phyloP scores from a whole-genome alignment of 192 early-diverging fungal genomes.

The Piromyces sp. region DNA sequence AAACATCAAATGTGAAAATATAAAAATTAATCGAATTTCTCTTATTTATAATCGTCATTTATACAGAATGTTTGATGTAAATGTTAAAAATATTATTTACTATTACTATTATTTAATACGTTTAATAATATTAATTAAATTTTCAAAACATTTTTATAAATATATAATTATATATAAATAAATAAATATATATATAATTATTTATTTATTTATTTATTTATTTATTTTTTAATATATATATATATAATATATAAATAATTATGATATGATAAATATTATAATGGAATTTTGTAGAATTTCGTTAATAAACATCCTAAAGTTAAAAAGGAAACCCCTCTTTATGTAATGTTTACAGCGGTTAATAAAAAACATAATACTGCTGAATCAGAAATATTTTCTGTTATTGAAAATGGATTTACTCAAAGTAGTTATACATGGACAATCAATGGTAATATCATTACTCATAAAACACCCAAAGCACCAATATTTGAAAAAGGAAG shows the following conservation, averaged over 20 bases:
- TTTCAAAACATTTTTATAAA: too few relatives aligned
- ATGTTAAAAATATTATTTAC: too few relatives aligned
- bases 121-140: too few relatives aligned
- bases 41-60: background rate
- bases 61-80: background rate
- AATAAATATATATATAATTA: too few relatives aligned
- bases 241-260: too few relatives aligned
- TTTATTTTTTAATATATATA: too few relatives aligned
- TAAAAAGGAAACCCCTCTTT: background rate
- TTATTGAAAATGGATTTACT: background rate
- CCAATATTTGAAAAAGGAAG: background rate
- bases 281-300: background rate
- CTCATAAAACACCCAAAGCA: background rate
- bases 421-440: background rate
- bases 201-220: too few relatives aligned
- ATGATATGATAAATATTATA: too few relatives aligned
- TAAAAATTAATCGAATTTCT: background rate
- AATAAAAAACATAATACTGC: background rate
- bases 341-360: background rate
- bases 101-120: too few relatives aligned
- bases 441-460: background rate
- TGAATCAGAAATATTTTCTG: background rate
- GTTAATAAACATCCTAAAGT: background rate
- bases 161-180: too few relatives aligned
- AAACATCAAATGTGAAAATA: background rate